These are phyloP conservation scores for Mantamonas sphyraenae DNA, from an alignment of 78 protist genomes.

Conservation along the genomic window DNA sequence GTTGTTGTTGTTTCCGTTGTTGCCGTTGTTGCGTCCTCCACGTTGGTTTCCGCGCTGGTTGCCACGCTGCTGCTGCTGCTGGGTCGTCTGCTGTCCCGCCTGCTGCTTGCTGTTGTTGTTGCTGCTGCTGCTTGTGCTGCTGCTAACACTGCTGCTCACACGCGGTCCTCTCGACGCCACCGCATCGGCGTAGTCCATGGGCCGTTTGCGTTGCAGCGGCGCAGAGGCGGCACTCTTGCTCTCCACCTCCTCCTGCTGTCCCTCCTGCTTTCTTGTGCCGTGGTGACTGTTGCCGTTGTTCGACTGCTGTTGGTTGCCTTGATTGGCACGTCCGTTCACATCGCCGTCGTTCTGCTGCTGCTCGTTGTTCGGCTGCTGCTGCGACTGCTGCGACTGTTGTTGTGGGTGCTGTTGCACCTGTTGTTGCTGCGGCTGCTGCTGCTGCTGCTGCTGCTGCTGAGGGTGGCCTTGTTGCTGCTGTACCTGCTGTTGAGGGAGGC, in stretches of 20 bases:
- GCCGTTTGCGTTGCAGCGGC: neutral
- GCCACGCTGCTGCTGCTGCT: neutral
- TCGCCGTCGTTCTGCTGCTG: neutral
- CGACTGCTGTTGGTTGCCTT: neutral
- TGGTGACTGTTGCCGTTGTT: neutral
- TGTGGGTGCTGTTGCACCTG: neutral
- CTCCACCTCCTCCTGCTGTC: neutral
- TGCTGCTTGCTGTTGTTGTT: too few relatives aligned
- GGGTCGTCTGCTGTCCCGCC: slow-evolving; percentile 7
- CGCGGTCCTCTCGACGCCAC: too few relatives aligned
- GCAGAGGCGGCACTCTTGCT: neutral
- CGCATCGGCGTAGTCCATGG: neutral
- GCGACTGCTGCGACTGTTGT: neutral
- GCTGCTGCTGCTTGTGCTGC: too few relatives aligned
- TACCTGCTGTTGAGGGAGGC: neutral
- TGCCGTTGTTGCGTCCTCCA: too few relatives aligned
- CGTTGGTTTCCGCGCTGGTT: neutral
- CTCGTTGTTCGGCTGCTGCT: neutral
- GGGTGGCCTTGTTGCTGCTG: neutral
- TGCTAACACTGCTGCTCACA: too few relatives aligned
- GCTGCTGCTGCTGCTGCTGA: neutral
- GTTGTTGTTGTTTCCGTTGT: too few relatives aligned
- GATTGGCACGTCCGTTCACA: neutral
- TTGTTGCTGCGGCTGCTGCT: neutral
- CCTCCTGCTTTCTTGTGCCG: neutral